phyloP scores from a whole-genome alignment of 164 flowering plant genomes.

The Aristolochia contorta region DNA sequence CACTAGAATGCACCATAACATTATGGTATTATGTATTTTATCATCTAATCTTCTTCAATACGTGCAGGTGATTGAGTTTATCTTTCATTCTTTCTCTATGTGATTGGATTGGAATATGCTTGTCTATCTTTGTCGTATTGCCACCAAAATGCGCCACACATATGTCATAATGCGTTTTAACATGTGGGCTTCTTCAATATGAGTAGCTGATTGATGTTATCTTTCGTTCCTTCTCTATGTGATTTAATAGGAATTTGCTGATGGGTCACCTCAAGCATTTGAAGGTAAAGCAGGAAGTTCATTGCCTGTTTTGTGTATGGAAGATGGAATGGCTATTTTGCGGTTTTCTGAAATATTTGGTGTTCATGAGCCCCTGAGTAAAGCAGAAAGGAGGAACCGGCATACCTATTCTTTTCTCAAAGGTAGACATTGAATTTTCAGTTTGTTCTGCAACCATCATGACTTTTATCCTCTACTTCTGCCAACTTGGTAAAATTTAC shows the following conservation, averaged over 20 bases:
- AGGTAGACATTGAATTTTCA: conserved; percentile 37
- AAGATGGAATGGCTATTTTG: conserved; percentile 70
- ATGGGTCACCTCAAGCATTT: conserved; percentile 21
- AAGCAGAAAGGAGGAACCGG: conserved; percentile 39
- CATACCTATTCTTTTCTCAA: conserved; percentile 30
- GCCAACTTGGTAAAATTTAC: background rate
- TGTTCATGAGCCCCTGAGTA: conserved; percentile 50
- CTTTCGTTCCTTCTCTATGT: background rate
- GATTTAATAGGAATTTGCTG: conserved; percentile 32
- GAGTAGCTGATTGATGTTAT: no score
- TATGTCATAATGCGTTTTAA: no score
- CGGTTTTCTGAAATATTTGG: conserved; percentile 95
- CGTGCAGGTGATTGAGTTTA: no score
- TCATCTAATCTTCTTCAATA: no score
- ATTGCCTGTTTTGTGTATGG: conserved; percentile 71
- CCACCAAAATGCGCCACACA: no score
- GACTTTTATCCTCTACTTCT: background rate
- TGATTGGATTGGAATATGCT: conserved; percentile 26
- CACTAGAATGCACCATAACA: no score
- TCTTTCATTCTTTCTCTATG: background rate
- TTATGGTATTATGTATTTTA: no score
- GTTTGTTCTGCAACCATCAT: background rate
- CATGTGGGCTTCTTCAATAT: no score
- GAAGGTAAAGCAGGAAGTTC: conserved; percentile 26
- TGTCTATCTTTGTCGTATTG: no score